A percentile compares a stretch with the other conserved stretches of the same genome.
Evolutionary conservation across 768 basidiomycete species (phyloP).

Genomic region (Lentinula detonsa): DNA sequence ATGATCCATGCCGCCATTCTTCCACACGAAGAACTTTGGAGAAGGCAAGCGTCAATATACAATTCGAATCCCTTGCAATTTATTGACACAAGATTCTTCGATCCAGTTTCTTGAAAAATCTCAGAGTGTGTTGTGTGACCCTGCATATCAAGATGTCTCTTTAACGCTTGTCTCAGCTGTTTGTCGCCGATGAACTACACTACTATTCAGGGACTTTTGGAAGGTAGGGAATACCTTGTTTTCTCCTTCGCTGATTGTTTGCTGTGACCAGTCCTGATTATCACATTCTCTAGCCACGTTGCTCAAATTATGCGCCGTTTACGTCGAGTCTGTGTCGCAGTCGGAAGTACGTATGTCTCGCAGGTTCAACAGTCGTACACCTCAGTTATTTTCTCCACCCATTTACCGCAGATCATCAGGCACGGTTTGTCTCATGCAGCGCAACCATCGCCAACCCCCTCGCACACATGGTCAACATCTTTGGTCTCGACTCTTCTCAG

Average conservation of each 20-base stretch:
- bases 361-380: too few species aligned
- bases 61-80: not conserved
- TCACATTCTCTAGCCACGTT: conserved; percentile 51
- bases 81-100: not conserved
- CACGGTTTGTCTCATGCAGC: conserved; percentile 78
- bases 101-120: conserved; percentile 64
- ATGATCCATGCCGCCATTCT: conserved; percentile 82
- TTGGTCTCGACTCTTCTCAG: conserved; percentile 56
- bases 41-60: conserved; percentile 38
- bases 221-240: conserved; percentile 38
- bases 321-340: conserved; percentile 65
- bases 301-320: conserved; percentile 75
- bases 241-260: not conserved
- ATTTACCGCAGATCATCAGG: conserved; percentile 38
- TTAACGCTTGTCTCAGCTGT: conserved; percentile 32
- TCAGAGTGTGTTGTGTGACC: conserved; percentile 35
- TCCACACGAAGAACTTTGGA: conserved; percentile 81
- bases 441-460: conserved; percentile 79
- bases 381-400: too few species aligned
- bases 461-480: conserved; percentile 71
- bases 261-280: not conserved
- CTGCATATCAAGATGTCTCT: not conserved
- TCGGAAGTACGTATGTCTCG: conserved; percentile 55
- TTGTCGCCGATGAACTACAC: conserved; percentile 84
- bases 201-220: conserved; percentile 80